Percentiles rank a stretch among this genome's conserved stretches.
phyloP scores from a whole-genome alignment of 495 filamentous ascomycete species.

The Talaromyces thailandensis region DNA sequence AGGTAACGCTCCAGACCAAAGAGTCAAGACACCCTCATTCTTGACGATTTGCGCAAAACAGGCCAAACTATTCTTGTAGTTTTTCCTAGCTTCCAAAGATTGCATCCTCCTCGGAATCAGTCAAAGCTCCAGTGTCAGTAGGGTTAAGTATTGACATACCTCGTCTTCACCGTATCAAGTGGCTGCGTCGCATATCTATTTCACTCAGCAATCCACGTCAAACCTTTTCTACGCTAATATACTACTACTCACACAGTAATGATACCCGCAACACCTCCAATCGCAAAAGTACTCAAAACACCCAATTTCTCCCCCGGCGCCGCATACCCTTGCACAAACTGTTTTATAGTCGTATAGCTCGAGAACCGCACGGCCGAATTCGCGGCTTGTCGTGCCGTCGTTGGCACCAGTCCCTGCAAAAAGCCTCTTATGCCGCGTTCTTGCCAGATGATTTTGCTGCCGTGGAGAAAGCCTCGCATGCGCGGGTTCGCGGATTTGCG shows the following conservation, averaged over 20 bases:
- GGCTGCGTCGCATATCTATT: slow-evolving; percentile 66
- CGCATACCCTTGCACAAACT: slow-evolving; percentile 85
- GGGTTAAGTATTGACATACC: slow-evolving; percentile 30
- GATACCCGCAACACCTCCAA: slow-evolving; percentile 80
- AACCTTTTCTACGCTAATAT: background rate
- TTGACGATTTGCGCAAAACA: slow-evolving; percentile 79
- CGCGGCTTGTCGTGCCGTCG: slow-evolving; percentile 87
- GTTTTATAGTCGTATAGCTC: slow-evolving; percentile 81
- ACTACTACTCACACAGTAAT: slow-evolving; percentile 71
- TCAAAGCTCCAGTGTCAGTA: background rate
- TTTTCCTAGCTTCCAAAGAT: slow-evolving; percentile 73
- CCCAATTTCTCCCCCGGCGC: slow-evolving; percentile 93
- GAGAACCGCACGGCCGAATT: slow-evolving; percentile 88
- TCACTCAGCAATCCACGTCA: slow-evolving; percentile 3
- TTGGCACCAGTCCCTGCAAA: slow-evolving; percentile 94
- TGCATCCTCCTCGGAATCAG: slow-evolving; percentile 62
- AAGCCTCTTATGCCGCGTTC: slow-evolving; percentile 87
- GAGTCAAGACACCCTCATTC: slow-evolving; percentile 81
- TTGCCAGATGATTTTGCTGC: slow-evolving; percentile 72
- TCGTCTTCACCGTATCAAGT: slow-evolving; percentile 90
- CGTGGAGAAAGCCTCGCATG: slow-evolving; percentile 88
- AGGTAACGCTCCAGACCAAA: slow-evolving; percentile 91
- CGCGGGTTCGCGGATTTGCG: slow-evolving; percentile 79
- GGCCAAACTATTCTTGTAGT: slow-evolving; percentile 83
- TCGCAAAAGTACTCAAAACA: slow-evolving; percentile 77